Base-by-base conservation (phyloP, 2,329 filamentous ascomycete genomes). In the Beauveria medogensis region DNA sequence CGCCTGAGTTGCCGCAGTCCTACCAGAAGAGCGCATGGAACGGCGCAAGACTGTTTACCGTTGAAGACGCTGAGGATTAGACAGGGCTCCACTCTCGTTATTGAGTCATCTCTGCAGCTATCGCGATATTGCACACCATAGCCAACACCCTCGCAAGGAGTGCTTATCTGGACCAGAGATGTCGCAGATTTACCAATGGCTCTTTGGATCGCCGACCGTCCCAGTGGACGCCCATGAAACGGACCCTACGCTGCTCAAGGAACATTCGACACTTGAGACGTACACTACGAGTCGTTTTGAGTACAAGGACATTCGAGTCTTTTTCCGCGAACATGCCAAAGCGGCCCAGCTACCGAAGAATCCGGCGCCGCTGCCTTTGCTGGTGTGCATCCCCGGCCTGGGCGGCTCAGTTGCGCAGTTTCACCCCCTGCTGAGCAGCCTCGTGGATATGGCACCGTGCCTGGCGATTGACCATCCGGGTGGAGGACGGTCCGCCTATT, bases 361-460 rank as follows among this genome's bases (percentile, higher is more conserved):
- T 63, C 90, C 91, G 1, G 81, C 83, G 0, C 87, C 90, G 0
- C 75, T 97, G 12, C 94, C 94, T 1, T 77, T 99, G 10, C 77
- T 97, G 3, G 92, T 97, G 48, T 96, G 95, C 70, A 80, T 97
- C 61, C 94, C 97, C 69, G 94, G 94, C 1, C 81, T 97, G 10
- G 94, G 93, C n/a, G 94, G 94, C 54, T 96, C 91, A 0, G 82
- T 92, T 26, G 88, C 91, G 12, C 94, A 97, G 70, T 97, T 97
- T 70, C 83, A 90, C 60, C 85, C 89, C 34, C 77, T 97, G 5
- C 76, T 97, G 18, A 88, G 85, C 22, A 94, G 90, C 72, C 80
- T 99, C 53, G 84, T 89, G 55, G 91, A 95, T 69, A 78, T 92
- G 54, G 91, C 90, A 14, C 88, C 92, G 53, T 96, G 92, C 71